Percentiles rank a stretch among this genome's conserved stretches.
Evolutionary conservation across 768 basidiomycete species (phyloP).

Genomic region (Dendrothele bispora): DNA sequence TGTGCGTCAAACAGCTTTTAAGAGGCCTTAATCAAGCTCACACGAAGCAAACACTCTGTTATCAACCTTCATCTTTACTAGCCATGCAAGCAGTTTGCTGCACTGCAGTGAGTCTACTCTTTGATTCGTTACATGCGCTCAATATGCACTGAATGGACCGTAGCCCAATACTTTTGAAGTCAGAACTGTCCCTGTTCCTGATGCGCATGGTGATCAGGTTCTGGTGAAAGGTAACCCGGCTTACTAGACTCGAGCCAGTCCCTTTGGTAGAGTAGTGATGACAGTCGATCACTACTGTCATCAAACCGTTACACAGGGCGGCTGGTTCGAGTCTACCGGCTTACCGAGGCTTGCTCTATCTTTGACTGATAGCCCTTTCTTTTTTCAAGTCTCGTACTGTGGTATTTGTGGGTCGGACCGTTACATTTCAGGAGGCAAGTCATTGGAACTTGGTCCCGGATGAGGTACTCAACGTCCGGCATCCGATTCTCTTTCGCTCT

Average conservation of each 20-base stretch:
- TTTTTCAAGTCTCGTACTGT: slow-evolving; percentile 37
- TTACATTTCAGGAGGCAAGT: slow-evolving; percentile 56
- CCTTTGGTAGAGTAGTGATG: too few species aligned
- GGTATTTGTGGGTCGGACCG: slow-evolving; percentile 60
- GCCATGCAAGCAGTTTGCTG: slow-evolving; percentile 80
- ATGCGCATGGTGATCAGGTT: slow-evolving; percentile 65
- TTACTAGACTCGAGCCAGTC: too few species aligned
- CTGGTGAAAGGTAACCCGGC: slow-evolving; percentile 65
- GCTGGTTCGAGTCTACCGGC: too few species aligned
- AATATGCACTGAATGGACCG: too few species aligned
- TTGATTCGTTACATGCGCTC: too few species aligned
- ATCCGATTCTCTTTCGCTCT: slow-evolving; percentile 23
- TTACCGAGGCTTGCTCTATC: slow-evolving; percentile 7
- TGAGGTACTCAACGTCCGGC: neutral
- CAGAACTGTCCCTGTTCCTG: slow-evolving; percentile 64
- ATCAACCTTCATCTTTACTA: too few species aligned
- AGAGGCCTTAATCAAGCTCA: too few species aligned
- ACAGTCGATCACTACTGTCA: too few species aligned
- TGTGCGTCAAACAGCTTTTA: too few species aligned
- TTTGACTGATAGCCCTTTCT: slow-evolving; percentile 6
- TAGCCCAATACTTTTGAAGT: slow-evolving; percentile 69
- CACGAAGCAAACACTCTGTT: too few species aligned
- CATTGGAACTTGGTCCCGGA: neutral
- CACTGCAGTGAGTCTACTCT: slow-evolving; percentile 53
- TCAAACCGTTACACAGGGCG: too few species aligned